Evolutionary conservation across 345 rosid species (phyloP).

Genomic region (Linum tenue): DNA sequence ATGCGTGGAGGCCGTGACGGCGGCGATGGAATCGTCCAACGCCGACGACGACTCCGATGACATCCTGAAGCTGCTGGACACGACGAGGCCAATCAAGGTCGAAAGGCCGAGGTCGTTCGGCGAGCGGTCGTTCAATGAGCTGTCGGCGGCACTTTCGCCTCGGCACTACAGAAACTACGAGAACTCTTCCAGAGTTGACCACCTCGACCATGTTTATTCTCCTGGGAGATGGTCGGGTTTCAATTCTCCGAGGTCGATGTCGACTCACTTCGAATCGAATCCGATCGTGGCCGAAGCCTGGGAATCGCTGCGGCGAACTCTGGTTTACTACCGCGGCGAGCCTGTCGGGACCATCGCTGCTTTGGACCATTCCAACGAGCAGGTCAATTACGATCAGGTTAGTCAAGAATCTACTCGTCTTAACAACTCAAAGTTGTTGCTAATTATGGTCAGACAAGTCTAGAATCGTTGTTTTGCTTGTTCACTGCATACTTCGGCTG

Average conservation of each 20-base stretch:
- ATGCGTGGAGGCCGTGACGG: too few relatives aligned
- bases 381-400: slow-evolving; percentile 49
- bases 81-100: slow-evolving; percentile 22
- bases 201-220: slow-evolving; percentile 19
- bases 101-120: slow-evolving; percentile 30
- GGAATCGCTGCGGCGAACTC: slow-evolving; percentile 33
- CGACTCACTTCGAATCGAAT: slow-evolving; percentile 20
- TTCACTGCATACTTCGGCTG: neutral
- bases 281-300: slow-evolving; percentile 36
- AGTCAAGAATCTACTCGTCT: neutral
- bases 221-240: slow-evolving; percentile 31
- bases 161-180: slow-evolving; percentile 2
- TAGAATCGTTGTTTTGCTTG: slow-evolving; percentile 1
- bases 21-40: slow-evolving; percentile 2
- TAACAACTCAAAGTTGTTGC: neutral
- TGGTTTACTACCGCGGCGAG: slow-evolving; percentile 29
- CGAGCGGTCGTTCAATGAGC: slow-evolving; percentile 22
- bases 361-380: slow-evolving; percentile 35
- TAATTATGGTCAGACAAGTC: neutral
- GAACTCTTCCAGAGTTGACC: slow-evolving; percentile 2
- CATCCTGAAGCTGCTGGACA: slow-evolving; percentile 19
- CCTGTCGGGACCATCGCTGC: slow-evolving; percentile 50
- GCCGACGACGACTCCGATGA: slow-evolving; percentile 31
- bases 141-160: slow-evolving; percentile 15
- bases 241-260: slow-evolving; percentile 27